Conservation (phyloP, 768 basidiomycete species). For the Gautieria morchelliformis region DNA sequence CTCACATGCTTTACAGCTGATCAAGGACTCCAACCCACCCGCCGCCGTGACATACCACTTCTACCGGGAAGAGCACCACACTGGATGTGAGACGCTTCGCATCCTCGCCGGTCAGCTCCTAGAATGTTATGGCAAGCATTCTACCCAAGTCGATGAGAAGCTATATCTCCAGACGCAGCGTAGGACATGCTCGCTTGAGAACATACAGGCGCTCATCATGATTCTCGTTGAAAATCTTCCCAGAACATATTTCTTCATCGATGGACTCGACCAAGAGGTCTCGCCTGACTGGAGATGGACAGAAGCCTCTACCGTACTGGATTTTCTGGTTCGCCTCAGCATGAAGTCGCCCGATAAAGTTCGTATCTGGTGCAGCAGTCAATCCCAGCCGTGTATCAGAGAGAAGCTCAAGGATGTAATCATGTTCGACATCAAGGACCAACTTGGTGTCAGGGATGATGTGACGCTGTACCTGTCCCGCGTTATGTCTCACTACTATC, state of each 20-base stretch:
- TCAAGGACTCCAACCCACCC: neutral
- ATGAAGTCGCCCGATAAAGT: conserved; percentile 10
- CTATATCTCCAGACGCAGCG: neutral
- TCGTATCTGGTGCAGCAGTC: conserved; percentile 20
- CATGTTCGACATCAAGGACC: conserved; percentile 10
- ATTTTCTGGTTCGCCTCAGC: conserved; percentile 12
- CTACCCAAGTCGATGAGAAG: neutral
- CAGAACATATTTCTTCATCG: conserved; percentile 17
- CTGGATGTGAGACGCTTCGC: neutral
- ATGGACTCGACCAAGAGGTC: conserved; percentile 21
- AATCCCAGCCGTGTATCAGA: conserved; percentile 12
- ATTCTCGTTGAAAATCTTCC: conserved; percentile 10
- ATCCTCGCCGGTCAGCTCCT: conserved; percentile 3
- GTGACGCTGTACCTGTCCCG: conserved; percentile 9
- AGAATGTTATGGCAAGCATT: neutral
- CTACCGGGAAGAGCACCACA: neutral
- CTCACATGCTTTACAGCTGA: neutral
- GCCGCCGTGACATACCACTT: neutral
- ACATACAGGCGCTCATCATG: conserved; percentile 12
- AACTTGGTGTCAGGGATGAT: conserved; percentile 10
- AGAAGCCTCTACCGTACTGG: conserved; percentile 11
- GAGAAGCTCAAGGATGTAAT: conserved; percentile 8
- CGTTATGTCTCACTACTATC: neutral
- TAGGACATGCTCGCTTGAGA: conserved; percentile 3
- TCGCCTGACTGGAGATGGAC: conserved; percentile 11